Conservation (phyloP, 2,329 filamentous ascomycete species). For the Arthrobotrys sphaeroides region DNA sequence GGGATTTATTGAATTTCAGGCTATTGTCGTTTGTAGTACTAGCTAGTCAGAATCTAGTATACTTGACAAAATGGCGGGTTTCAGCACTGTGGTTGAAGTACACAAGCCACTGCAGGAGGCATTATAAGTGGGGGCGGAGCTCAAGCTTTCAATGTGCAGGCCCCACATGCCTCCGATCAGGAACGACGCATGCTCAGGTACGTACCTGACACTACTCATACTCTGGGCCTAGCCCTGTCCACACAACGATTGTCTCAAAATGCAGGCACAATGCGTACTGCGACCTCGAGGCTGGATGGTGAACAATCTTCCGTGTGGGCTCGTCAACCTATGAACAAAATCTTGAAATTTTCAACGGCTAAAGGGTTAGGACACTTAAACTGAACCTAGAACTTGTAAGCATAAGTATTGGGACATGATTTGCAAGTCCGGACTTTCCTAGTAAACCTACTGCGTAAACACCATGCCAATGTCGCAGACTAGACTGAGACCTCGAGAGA, state of each 20-base stretch:
- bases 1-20: neutral
- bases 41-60: neutral
- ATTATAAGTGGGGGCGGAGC: constrained; percentile 3
- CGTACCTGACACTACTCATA: neutral
- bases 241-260: neutral
- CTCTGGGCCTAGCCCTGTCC: neutral
- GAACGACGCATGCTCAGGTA: neutral
- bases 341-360: too few species aligned
- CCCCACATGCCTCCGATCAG: neutral
- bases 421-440: too few species aligned
- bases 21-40: neutral
- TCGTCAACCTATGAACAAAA: too few species aligned
- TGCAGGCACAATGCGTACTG: neutral
- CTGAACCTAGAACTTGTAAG: too few species aligned
- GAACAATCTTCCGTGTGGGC: neutral
- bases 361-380: too few species aligned
- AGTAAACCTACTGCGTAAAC: too few species aligned
- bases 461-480: neutral
- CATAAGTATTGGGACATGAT: too few species aligned
- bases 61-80: neutral
- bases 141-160: neutral
- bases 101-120: neutral
- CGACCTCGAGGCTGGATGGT: neutral
- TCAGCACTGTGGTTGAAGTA: neutral
- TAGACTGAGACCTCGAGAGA: neutral